These are phyloP conservation scores for Umbilicaria muhlenbergii DNA, from an alignment of 495 filamentous ascomycete species.

Conservation along the genomic window DNA sequence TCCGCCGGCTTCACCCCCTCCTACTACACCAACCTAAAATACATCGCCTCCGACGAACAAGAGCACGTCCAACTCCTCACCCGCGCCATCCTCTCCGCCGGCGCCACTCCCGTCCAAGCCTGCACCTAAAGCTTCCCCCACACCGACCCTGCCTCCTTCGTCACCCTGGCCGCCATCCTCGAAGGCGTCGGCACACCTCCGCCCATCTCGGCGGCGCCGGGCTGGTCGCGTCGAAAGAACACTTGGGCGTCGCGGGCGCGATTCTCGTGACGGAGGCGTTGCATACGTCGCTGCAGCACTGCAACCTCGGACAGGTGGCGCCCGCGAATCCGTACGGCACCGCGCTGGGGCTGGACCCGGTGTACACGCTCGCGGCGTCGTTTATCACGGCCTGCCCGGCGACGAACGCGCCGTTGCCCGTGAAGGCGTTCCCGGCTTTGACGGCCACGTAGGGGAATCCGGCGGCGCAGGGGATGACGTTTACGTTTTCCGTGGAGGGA, in stretches of 20 bases:
- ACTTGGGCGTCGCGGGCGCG: conserved; percentile 39
- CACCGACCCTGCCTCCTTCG: conserved; percentile 26
- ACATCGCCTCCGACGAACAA: conserved; percentile 34
- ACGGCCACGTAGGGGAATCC: conserved; percentile 13
- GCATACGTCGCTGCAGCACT: conserved; percentile 38
- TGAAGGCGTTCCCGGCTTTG: conserved; percentile 37
- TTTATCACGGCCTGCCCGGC: conserved; percentile 40
- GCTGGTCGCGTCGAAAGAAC: conserved; percentile 28
- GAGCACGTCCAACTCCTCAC: conserved; percentile 40
- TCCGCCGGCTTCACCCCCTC: conserved; percentile 29
- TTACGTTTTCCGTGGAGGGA: not conserved
- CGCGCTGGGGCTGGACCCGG: conserved; percentile 35
- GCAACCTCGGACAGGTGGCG: conserved; percentile 26
- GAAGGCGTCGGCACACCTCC: conserved; percentile 38
- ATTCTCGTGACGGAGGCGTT: conserved; percentile 46
- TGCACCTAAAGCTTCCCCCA: conserved; percentile 42
- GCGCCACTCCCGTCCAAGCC: conserved; percentile 26
- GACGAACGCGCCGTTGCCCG: conserved; percentile 31
- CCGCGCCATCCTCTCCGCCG: conserved; percentile 26
- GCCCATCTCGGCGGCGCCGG: conserved; percentile 44
- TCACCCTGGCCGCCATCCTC: conserved; percentile 33
- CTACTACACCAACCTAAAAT: conserved; percentile 34
- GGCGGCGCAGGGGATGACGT: not conserved
- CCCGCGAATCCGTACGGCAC: conserved; percentile 39
- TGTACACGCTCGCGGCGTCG: conserved; percentile 38